Evolutionary conservation across 2,329 filamentous ascomycete species (phyloP).

Genomic region (Xylaria sp.): DNA sequence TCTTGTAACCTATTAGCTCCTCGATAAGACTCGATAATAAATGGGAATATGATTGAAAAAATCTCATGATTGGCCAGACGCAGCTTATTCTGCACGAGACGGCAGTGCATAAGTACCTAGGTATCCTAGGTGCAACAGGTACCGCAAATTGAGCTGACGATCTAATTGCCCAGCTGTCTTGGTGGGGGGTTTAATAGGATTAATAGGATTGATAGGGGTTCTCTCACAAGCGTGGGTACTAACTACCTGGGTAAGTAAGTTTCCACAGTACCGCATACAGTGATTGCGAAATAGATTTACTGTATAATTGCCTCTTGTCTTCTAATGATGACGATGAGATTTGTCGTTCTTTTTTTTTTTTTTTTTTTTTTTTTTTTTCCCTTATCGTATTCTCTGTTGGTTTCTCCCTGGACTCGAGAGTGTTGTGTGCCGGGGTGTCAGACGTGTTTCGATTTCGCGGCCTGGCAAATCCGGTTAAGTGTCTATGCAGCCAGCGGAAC

Average conservation of each 20-base stretch:
- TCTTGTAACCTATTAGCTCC: constrained; percentile 2
- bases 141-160: not conserved
- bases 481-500: constrained; percentile 7
- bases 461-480: constrained; percentile 30
- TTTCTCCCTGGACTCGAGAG: not conserved
- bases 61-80: constrained; percentile 1
- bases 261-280: not conserved
- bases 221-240: not conserved
- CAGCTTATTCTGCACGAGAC: constrained; percentile 8
- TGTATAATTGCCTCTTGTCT: not conserved
- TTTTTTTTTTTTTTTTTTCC: too few relatives aligned
- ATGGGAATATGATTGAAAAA: not conserved
- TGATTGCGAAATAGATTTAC: not conserved
- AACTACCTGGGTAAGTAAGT: too few relatives aligned
- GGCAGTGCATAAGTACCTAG: constrained; percentile 4
- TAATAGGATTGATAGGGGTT: not conserved
- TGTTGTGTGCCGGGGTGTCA: constrained; percentile 21
- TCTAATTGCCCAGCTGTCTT: not conserved
- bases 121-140: not conserved
- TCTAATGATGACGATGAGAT: not conserved
- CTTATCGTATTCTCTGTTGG: not conserved
- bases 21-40: not conserved
- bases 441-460: constrained; percentile 33
- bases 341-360: not conserved
- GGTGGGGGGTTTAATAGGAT: constrained; percentile 4